Base-by-base conservation (phyloP, 257 asterid species). In the Echites panduratus region DNA sequence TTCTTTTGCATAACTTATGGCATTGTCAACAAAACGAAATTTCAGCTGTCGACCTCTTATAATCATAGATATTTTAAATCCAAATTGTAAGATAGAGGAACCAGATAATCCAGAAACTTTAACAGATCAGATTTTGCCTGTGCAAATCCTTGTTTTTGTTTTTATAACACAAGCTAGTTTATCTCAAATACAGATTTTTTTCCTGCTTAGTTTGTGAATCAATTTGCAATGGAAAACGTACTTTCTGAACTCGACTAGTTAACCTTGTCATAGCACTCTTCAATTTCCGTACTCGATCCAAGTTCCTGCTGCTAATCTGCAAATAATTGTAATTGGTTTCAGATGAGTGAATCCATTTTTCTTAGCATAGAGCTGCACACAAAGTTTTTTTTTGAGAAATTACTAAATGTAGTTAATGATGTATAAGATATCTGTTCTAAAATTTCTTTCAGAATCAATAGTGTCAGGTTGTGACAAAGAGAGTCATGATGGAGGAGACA, bases 241-340 rank as follows among this genome's bases (percentile, higher is more conserved):
- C 98, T 75, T 93, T 91, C 73, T 91, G 98, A 68, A 93, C 98
- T 83, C 97, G 86, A 72, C 83, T 88, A 19, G 86, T 87, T 84
- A 93, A 82, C 81, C 96, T 87, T 74, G 98, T 77, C 96, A 88
- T 89, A 1, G 97, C 80, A 45, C 96, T 86, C 89, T 93, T 93
- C 76, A 85, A 72, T 78, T 89, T 93, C 20, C 96, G 96, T 69
- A 90, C 98, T 0, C 98, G 89, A 35, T 93, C 98, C 86, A 93
- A 81, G 81, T 93, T 93, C 35, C 86, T 81, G 82, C 97, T 90
- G 75, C 83, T 90, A 20, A 86, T 93, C 96, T 93, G 87, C 83
- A 80, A 24, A 70, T 43, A 61, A 48, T 76, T 74, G 22, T 26
- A 63, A 47, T 19, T 70, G 50, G 12, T 65, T 16, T 4, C 68